phyloP scores from a whole-genome alignment of 176 grass and related monocot genomes.

The Tillandsia leiboldiana region DNA sequence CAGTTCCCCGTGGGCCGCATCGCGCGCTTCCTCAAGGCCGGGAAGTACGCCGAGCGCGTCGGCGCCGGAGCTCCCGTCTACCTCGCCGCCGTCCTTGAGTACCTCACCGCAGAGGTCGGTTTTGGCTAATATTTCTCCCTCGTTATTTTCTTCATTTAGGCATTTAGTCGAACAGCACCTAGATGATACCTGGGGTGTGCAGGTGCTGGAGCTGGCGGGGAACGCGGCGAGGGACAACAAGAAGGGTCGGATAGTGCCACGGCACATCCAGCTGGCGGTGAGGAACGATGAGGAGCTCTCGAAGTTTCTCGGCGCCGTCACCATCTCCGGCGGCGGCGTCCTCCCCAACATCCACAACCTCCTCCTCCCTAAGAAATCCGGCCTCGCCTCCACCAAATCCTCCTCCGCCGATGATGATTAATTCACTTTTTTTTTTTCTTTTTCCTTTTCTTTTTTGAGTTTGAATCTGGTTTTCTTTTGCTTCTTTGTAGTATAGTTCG shows the following conservation, averaged over 20 bases:
- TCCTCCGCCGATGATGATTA: slow-evolving; percentile 25
- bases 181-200: no score
- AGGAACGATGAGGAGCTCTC: slow-evolving; percentile 10
- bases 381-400: slow-evolving; percentile 16
- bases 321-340: slow-evolving; percentile 1
- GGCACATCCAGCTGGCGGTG: slow-evolving; percentile 14
- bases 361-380: slow-evolving; percentile 2
- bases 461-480: slow-evolving; percentile 1
- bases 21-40: slow-evolving; percentile 19
- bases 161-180: no score
- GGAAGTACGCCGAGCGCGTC: slow-evolving; percentile 19
- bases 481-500: background rate
- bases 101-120: background rate
- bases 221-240: slow-evolving; percentile 15
- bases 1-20: slow-evolving; percentile 26
- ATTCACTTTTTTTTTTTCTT: background rate
- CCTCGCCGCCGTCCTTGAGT: slow-evolving; percentile 9
- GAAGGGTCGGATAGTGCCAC: slow-evolving; percentile 6
- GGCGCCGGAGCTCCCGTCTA: slow-evolving; percentile 6
- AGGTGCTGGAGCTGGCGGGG: slow-evolving; percentile 11
- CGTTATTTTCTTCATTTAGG: no score
- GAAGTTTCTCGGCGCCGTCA: slow-evolving; percentile 1
- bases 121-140: background rate
- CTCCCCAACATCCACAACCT: slow-evolving; percentile 17
- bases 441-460: background rate